Evolutionary conservation across 2,329 filamentous ascomycete species (phyloP).

Genomic region (Colletotrichum sp.): DNA sequence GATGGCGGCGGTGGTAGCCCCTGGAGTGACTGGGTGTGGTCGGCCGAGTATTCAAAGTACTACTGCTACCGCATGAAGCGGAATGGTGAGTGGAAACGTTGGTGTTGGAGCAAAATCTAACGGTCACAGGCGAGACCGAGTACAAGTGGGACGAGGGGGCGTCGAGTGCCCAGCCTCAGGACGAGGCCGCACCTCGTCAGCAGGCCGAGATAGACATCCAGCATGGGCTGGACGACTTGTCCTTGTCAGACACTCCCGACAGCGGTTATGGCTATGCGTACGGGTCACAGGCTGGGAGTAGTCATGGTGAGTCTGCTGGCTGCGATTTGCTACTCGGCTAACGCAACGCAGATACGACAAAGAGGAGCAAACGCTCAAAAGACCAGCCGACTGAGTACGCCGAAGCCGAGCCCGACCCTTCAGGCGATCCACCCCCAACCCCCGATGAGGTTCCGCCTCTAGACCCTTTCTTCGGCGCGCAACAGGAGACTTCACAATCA

Average conservation of each 20-base stretch:
- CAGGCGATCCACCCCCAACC: not conserved
- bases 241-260: not conserved
- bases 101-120: not conserved
- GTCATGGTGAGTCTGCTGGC: not conserved
- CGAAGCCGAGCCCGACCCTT: not conserved
- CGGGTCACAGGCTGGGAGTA: not conserved
- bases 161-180: not conserved
- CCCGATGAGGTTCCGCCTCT: not conserved
- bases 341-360: not conserved
- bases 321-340: not conserved
- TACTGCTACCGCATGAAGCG: slow-evolving; percentile 31
- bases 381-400: not conserved
- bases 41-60: slow-evolving; percentile 26
- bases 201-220: slow-evolving; percentile 27
- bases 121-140: slow-evolving; percentile 25
- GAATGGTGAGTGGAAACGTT: slow-evolving; percentile 28
- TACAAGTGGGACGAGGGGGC: slow-evolving; percentile 27
- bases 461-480: slow-evolving; percentile 12
- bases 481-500: not conserved
- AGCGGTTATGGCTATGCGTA: not conserved
- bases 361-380: not conserved
- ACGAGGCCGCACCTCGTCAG: slow-evolving; percentile 26
- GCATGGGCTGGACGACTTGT: not conserved
- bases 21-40: slow-evolving; percentile 34
- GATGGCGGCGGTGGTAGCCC: not conserved